These are phyloP conservation scores for Casuarina equisetifolia DNA, from an alignment of 306 rosid species.

Conservation along the genomic window DNA sequence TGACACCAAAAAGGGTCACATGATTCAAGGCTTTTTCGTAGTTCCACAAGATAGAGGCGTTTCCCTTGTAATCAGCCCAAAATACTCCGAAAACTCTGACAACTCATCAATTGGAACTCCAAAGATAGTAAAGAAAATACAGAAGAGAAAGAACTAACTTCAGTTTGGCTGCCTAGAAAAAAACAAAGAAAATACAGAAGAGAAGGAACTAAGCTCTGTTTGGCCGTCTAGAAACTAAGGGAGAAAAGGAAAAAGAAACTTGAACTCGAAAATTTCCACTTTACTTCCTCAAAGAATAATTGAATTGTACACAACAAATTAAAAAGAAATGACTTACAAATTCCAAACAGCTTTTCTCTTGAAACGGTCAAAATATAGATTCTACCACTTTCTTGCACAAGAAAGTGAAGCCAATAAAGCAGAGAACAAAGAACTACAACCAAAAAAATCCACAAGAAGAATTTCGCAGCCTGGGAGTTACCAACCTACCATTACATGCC, in stretches of 20 bases:
- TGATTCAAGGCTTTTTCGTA: background rate
- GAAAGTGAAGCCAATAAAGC: constrained; percentile 16
- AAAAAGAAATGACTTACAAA: constrained; percentile 22
- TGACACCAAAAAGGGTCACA: constrained; percentile 8
- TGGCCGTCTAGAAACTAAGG: background rate
- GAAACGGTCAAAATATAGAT: constrained; percentile 38
- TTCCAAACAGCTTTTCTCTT: constrained; percentile 18
- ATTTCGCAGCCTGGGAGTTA: constrained; percentile 27
- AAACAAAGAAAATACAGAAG: constrained; percentile 6
- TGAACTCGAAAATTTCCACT: background rate
- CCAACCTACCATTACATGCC: constrained; percentile 35
- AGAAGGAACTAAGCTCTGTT: background rate
- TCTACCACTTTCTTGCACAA: background rate
- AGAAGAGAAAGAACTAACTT: background rate
- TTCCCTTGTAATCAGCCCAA: constrained; percentile 12
- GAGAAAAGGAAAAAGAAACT: background rate
- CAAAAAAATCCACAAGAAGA: background rate
- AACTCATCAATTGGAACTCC: constrained; percentile 11
- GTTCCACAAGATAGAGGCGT: constrained; percentile 11
- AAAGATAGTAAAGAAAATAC: background rate
- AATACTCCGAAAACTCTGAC: background rate
- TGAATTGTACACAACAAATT: background rate
- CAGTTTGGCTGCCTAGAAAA: constrained; percentile 5
- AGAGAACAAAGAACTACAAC: background rate
- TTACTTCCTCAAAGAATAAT: too few relatives aligned